These are phyloP conservation scores for Calonectria ilicicola DNA, from an alignment of 2,329 filamentous ascomycete species.

Conservation along the genomic window DNA sequence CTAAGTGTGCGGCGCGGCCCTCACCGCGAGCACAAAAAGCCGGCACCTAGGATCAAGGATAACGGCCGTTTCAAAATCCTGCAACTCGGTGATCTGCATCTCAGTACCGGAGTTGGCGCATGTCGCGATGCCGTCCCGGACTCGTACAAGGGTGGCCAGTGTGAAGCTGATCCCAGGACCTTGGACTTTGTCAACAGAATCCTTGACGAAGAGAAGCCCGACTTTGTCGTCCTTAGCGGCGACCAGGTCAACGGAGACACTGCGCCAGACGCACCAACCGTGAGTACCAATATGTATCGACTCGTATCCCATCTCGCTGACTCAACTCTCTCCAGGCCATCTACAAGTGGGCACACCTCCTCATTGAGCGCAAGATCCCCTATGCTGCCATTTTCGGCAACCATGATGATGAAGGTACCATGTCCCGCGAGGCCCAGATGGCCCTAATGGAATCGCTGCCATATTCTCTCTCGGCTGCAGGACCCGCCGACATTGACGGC, in stretches of 20 bases:
- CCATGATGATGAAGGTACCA: conserved; percentile 91
- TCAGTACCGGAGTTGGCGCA: conserved; percentile 87
- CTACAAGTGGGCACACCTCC: conserved; percentile 89
- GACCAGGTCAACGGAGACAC: conserved; percentile 97
- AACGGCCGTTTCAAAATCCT: conserved; percentile 98
- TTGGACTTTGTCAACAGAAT: conserved; percentile 88
- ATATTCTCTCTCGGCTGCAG: conserved; percentile 87
- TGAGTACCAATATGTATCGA: conserved; percentile 51
- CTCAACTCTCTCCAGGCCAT: conserved; percentile 71
- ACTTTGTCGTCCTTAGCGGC: conserved; percentile 90
- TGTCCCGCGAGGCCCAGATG: conserved; percentile 86
- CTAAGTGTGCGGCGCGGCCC: conserved; percentile 83
- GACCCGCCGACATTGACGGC: conserved; percentile 86
- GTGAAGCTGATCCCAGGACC: conserved; percentile 92
- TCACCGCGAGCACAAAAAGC: conserved; percentile 73
- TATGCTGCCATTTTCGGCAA: conserved; percentile 97
- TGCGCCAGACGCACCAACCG: conserved; percentile 88
- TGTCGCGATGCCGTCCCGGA: conserved; percentile 90
- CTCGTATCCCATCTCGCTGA: conserved; percentile 24
- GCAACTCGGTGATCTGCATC: conserved; percentile 93
- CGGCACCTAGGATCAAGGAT: conserved; percentile 81
- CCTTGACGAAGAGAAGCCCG: conserved; percentile 92
- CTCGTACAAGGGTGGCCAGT: conserved; percentile 78
- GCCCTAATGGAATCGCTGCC: conserved; percentile 86
- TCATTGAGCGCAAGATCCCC: conserved; percentile 89